Evolutionary conservation across 2,329 filamentous ascomycete genomes (phyloP).

Genomic region (Exophiala dermatitidis): DNA sequence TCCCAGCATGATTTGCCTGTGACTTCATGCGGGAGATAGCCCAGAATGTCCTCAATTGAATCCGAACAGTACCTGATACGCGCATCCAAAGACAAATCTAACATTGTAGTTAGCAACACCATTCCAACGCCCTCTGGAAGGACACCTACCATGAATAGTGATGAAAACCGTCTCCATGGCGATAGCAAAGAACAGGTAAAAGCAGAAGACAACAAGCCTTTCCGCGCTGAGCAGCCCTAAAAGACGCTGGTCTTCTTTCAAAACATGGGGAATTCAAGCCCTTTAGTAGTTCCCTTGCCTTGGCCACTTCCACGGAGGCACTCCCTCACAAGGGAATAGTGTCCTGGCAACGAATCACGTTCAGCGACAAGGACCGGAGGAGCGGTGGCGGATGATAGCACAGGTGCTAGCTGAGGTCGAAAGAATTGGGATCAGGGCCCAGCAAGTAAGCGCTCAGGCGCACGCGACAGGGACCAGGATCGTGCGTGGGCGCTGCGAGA

Average conservation of each 20-base stretch:
- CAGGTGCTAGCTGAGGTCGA: background rate
- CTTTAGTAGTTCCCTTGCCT: slow-evolving; percentile 6
- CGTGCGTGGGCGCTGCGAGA: background rate
- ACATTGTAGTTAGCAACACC: slow-evolving; percentile 22
- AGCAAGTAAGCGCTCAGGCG: background rate
- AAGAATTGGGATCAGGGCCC: background rate
- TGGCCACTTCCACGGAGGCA: background rate
- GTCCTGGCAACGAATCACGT: background rate
- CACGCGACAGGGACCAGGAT: background rate
- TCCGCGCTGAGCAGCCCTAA: slow-evolving; percentile 24
- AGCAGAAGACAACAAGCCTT: slow-evolving; percentile 12
- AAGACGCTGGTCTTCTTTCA: slow-evolving; percentile 21
- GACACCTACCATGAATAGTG: slow-evolving; percentile 71
- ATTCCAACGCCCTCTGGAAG: slow-evolving; percentile 6
- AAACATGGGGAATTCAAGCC: slow-evolving; percentile 3
- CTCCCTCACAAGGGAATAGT: background rate
- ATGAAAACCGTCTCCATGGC: slow-evolving; percentile 81
- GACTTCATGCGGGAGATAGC: slow-evolving; percentile 69
- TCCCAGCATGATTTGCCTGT: slow-evolving; percentile 72
- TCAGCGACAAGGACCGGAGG: background rate
- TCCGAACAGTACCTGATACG: slow-evolving; percentile 77
- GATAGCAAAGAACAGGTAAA: slow-evolving; percentile 2
- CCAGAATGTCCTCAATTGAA: slow-evolving; percentile 74
- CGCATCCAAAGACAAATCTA: slow-evolving; percentile 68
- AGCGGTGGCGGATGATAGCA: background rate